A percentile compares a stretch with the other conserved stretches of the same genome.
Conservation (phyloP, 768 basidiomycete genomes). For the Ephemerocybe angulata region DNA sequence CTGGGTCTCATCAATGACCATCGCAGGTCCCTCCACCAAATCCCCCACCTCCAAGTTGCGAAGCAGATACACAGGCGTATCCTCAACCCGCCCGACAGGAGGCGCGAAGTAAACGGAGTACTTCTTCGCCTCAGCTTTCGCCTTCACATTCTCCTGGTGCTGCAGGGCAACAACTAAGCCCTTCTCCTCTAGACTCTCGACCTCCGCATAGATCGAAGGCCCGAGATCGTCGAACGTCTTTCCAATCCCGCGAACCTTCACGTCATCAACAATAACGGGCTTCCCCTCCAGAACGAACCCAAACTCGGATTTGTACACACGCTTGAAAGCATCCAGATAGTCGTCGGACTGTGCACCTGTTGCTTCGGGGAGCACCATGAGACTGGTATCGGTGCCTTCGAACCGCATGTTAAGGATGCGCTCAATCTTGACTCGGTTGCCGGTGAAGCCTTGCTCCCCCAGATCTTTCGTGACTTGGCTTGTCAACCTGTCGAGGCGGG, state of each 20-base stretch:
- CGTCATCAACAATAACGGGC: slow-evolving; percentile 82
- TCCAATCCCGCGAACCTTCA: slow-evolving; percentile 90
- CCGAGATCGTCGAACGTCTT: slow-evolving; percentile 85
- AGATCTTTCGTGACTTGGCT: slow-evolving; percentile 63
- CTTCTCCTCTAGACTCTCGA: slow-evolving; percentile 42
- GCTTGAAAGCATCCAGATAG: slow-evolving; percentile 76
- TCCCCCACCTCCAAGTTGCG: slow-evolving; percentile 66
- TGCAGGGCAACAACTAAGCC: slow-evolving; percentile 18
- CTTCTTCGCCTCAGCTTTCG: slow-evolving; percentile 44
- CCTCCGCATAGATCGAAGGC: slow-evolving; percentile 73
- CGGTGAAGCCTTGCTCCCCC: slow-evolving; percentile 77
- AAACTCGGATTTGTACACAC: slow-evolving; percentile 81
- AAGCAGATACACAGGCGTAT: slow-evolving; percentile 79
- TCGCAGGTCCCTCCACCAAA: slow-evolving; percentile 76
- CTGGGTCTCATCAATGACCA: slow-evolving; percentile 95
- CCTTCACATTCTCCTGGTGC: slow-evolving; percentile 11
- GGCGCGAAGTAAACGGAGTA: slow-evolving; percentile 78
- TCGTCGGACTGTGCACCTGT: slow-evolving; percentile 60
- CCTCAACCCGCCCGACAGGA: slow-evolving; percentile 65
- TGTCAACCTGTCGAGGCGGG: slow-evolving; percentile 69
- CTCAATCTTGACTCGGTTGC: slow-evolving; percentile 67
- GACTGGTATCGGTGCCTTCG: slow-evolving; percentile 87
- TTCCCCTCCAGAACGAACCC: slow-evolving; percentile 89
- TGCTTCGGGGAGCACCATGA: slow-evolving; percentile 74
- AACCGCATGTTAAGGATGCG: slow-evolving; percentile 90